Base-by-base conservation (phyloP, 192 early-diverging fungal genomes). In the Coemansia sp. region DNA sequence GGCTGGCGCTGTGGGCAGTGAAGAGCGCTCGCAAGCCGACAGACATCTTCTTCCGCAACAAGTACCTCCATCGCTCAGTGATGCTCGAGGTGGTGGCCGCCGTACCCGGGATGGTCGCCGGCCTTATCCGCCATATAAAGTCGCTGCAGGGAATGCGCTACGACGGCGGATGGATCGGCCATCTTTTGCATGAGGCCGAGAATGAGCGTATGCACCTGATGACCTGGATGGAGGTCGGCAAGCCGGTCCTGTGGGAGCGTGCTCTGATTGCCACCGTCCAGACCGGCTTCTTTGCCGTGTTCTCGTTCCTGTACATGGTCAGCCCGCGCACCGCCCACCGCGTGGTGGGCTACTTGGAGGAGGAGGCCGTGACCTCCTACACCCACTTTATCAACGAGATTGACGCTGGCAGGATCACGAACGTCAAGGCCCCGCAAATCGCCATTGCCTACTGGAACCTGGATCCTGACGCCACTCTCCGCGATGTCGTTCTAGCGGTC, bases 341-440 rank as follows among this genome's bases (percentile, higher is more conserved):
- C 34, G 84, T 96, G 18, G 82, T 83, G 10, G 94, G 94, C 0
- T 97, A 96, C 47, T 76, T 97, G 22, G 94, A 97, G 67, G 94
- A 97, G 73, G 84, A 87, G 54, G 94, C 94, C 0, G 86, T 94
- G 9, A 78, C 90, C 18, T 89, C 90, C 3, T 97, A 97, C 67
- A 91, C 88, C 7, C 81, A 86, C 54, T 86, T 89, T 64, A 57
- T 97, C 30, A 77, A 81, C 19, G 85, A 89, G 54, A 94, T 97
- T 33, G 90, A 94, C 23, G 65, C 58, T 31, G 90, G 90, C 1
- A 51, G 78, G 2, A 76, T 86, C 22, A 66, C 78, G 18, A 91
- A 89, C 38, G 67, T 62, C 5, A 77, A 85, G 5, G 88, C 90
- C 0, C 93, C 93, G 14, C 75, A 85, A 18, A 85, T 96, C 30